Base-by-base conservation (phyloP, 495 filamentous ascomycete species). In the Friedmanniomyces simplex region DNA sequence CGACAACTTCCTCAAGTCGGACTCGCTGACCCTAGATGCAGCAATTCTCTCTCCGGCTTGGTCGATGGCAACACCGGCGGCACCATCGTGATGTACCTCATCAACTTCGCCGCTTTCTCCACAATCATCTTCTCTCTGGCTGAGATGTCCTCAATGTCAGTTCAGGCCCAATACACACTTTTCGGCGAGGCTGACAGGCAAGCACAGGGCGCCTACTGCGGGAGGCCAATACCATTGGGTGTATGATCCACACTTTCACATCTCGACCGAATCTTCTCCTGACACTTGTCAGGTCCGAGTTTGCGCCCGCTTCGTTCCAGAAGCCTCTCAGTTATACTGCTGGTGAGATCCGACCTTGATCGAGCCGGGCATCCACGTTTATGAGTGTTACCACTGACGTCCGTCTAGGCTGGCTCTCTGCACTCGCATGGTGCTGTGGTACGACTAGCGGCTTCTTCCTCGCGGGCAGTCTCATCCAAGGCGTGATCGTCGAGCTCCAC, bases 201-300 rank as follows among this genome's bases (percentile, higher is more conserved):
- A 6, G 18, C 39, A 43, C 39, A 43, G 39, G 39, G 46, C 46
- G 26, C 32, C 50, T 52, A 37, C 50, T 52, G 25, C 32, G 3
- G 26, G 46, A 26, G 74, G 73, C 0, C 73, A 77, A 58, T 77
- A 76, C 43, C 74, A 77, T 54, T 77, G 75, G 74, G 73, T 75
- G 21, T n/a, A 22, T 16, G 34, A 8, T 37, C 8, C 34, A 37
- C 34, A 37, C 8, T 37, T 8, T 37, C 34, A 16, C 34, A 8
- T 8, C 34, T 37, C 8, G 8, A 37, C 34, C 34, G 34, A 16
- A 37, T 8, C 8, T 37, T 37, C 34, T 37, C 8, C 34, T 37
- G 16, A 37, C 16, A 37, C 34, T 16, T 8, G 8, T 16, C 34
- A 37, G 34, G 0, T 76, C 72, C 0, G 76, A 78, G 53, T 78